Evolutionary conservation across 129 eudicot species (phyloP).

Genomic region (Helichrysum umbraculigerum): DNA sequence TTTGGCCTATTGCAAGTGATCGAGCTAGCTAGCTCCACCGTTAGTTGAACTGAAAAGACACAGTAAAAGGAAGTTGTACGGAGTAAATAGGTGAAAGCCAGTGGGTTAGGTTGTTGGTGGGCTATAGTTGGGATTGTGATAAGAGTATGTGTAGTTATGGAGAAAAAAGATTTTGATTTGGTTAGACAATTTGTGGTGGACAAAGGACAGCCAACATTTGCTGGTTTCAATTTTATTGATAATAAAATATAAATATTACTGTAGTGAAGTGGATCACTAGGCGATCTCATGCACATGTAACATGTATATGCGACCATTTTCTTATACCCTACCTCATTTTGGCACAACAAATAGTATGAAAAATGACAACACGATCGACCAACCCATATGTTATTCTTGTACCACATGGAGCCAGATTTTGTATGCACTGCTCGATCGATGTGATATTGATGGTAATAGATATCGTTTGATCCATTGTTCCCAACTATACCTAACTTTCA

Average conservation of each 20-base stretch:
- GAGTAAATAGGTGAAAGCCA: constrained; percentile 9
- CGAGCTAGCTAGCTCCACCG: neutral
- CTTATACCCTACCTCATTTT: constrained; percentile 25
- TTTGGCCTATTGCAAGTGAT: neutral
- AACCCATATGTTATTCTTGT: neutral
- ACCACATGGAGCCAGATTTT: neutral
- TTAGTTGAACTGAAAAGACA: neutral
- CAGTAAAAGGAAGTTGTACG: neutral
- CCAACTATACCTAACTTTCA: neutral
- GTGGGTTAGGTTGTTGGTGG: constrained; percentile 17
- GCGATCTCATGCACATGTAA: constrained; percentile 11
- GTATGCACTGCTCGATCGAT: neutral
- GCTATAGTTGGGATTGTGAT: constrained; percentile 24
- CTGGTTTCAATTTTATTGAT: constrained; percentile 9
- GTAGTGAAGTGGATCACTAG: constrained; percentile 20
- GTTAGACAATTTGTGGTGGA: constrained; percentile 37
- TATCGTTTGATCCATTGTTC: neutral
- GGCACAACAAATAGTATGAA: constrained; percentile 6
- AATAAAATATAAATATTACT: neutral
- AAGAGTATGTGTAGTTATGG: constrained; percentile 25
- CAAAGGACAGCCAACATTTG: constrained; percentile 29
- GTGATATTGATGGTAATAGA: neutral
- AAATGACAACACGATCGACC: constrained; percentile 2
- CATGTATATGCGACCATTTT: constrained; percentile 7
- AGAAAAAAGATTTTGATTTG: constrained; percentile 29